Evolutionary conservation across 1,284 basidiomycete genomes (phyloP).

Genomic region (Rhodofomes roseus): DNA sequence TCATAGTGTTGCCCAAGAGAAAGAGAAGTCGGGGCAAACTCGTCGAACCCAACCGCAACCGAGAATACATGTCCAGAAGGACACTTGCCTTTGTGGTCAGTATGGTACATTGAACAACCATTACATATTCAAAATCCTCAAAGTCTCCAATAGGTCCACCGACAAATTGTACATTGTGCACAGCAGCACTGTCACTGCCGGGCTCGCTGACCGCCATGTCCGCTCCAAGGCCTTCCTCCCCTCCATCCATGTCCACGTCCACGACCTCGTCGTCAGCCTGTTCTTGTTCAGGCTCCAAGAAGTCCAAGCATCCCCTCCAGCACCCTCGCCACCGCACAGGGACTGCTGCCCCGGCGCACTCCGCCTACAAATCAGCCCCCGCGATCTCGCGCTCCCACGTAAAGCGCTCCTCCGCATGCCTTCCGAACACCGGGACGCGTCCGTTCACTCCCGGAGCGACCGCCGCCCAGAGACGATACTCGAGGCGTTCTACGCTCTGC

Average conservation of each 20-base stretch:
- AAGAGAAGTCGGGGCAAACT: no score
- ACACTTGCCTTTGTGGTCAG: no score
- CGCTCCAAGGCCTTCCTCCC: no score
- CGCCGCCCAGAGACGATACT: conserved; percentile 27
- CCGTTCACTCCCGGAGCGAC: conserved; percentile 5
- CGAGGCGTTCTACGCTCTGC: conserved; percentile 17
- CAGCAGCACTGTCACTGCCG: no score
- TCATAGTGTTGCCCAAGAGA: no score
- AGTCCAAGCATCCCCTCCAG: conserved; percentile 53
- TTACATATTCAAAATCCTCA: no score
- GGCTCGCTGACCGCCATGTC: no score
- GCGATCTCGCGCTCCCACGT: conserved; percentile 62
- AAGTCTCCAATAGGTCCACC: no score
- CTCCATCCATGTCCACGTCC: background rate
- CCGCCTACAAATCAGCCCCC: conserved; percentile 45
- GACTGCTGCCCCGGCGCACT: conserved; percentile 31
- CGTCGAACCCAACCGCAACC: no score
- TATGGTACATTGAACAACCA: no score
- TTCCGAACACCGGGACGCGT: conserved; percentile 42
- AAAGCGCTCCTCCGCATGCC: conserved; percentile 56
- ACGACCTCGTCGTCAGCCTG: background rate
- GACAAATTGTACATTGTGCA: no score
- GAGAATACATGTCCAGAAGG: no score
- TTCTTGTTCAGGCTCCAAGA: conserved; percentile 32
- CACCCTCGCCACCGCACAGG: conserved; percentile 74